Percentiles rank a stretch among this genome's conserved stretches.
phyloP scores from a whole-genome alignment of 768 basidiomycete genomes.

The Neoboletus magnificus region DNA sequence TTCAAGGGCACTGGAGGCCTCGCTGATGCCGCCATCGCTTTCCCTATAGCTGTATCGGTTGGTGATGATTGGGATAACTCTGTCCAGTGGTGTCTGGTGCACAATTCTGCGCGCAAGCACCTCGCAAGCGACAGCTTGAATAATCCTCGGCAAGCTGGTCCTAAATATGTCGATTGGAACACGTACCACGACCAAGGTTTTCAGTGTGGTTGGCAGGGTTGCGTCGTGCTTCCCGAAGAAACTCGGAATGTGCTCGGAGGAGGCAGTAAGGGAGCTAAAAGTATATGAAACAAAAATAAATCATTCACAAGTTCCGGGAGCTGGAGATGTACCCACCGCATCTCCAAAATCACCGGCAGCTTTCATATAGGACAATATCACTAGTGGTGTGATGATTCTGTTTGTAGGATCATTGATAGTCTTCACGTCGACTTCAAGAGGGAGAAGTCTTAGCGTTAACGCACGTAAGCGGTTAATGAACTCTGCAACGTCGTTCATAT shows the following conservation, averaged over 20 bases:
- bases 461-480: slow-evolving; percentile 78
- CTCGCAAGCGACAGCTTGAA: slow-evolving; percentile 75
- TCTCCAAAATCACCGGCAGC: slow-evolving; percentile 88
- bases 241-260: slow-evolving; percentile 72
- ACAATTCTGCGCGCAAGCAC: slow-evolving; percentile 78
- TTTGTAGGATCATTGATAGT: slow-evolving; percentile 74
- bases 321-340: slow-evolving; percentile 50
- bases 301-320: neutral
- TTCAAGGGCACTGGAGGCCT: slow-evolving; percentile 76
- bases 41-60: slow-evolving; percentile 71
- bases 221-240: slow-evolving; percentile 76
- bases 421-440: slow-evolving; percentile 70
- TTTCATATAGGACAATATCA: slow-evolving; percentile 70
- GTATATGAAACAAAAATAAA: neutral
- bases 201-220: slow-evolving; percentile 87
- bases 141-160: neutral
- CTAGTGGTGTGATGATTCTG: slow-evolving; percentile 76
- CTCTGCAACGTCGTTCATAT: slow-evolving; percentile 41
- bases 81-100: slow-evolving; percentile 63
- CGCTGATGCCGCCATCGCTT: slow-evolving; percentile 72
- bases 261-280: slow-evolving; percentile 77
- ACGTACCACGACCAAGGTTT: slow-evolving; percentile 71
- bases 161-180: neutral
- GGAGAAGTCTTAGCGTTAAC: slow-evolving; percentile 71
- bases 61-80: slow-evolving; percentile 68